These are phyloP conservation scores for Mycena amicta DNA, from an alignment of 768 basidiomycete genomes.

Conservation along the genomic window DNA sequence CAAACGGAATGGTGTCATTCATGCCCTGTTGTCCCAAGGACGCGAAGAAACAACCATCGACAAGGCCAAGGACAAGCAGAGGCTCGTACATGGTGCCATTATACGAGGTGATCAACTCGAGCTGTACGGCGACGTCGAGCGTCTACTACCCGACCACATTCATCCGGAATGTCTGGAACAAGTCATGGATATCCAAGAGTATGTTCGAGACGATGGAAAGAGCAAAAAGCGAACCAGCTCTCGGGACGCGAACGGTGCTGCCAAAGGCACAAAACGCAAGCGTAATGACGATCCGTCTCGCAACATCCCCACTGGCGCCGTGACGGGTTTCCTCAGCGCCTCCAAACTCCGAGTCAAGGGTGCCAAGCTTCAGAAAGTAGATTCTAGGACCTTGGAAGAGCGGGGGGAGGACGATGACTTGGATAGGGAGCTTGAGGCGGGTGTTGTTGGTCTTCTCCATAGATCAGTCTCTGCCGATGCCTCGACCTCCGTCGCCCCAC, in stretches of 20 bases:
- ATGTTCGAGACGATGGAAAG: conserved; percentile 56
- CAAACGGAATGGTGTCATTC: conserved; percentile 86
- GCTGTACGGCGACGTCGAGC: conserved; percentile 89
- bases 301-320: conserved; percentile 77
- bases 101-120: conserved; percentile 84
- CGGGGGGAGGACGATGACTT: conserved; percentile 67
- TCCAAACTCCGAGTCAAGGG: conserved; percentile 60
- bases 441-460: conserved; percentile 46
- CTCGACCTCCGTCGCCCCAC: conserved; percentile 28
- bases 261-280: conserved; percentile 61
- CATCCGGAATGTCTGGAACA: conserved; percentile 81
- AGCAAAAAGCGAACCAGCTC: conserved; percentile 39
- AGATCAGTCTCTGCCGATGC: conserved; percentile 53
- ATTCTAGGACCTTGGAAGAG: conserved; percentile 48
- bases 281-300: conserved; percentile 65
- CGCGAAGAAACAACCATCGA: conserved; percentile 92
- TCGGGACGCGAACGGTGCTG: conserved; percentile 29
- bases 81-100: conserved; percentile 87
- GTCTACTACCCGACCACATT: conserved; percentile 76
- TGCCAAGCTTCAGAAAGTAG: conserved; percentile 41
- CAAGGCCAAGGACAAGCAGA: conserved; percentile 83
- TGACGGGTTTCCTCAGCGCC: conserved; percentile 71
- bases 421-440: conserved; percentile 68
- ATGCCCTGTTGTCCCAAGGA: conserved; percentile 86
- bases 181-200: conserved; percentile 79